Evolutionary conservation across 2,329 filamentous ascomycete genomes (phyloP), one percentile per base, ranked within the genome.

Genomic region (Aschersonia sp.): DNA sequence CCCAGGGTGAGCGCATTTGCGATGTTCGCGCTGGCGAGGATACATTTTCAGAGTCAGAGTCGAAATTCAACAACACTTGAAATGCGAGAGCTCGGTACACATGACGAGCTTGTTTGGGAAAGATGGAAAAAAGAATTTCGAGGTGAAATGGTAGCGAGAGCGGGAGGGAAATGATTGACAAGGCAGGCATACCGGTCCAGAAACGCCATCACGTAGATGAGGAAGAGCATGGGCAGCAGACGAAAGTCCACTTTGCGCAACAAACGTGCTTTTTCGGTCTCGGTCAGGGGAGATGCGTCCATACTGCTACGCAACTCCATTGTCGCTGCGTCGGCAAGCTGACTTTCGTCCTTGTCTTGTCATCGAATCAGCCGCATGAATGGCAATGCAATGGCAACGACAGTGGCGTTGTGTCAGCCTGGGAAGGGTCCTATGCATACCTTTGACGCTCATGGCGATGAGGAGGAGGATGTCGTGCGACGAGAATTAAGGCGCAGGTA

Each of bases 201-300:
- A 30, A 49, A 49, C 5, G 47, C 47, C 30, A 49, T 43, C n/a
- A 49, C 39, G 47, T 49, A 49, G n/a, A 49, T 49, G 33, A 49
- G 14, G 37, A 49, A 49, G 11, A 49, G 47, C 47, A 43, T 43
- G 5, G 47, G 47, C 8, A 49, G 44, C 31, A 49, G 30, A 12
- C 44, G 47, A 41, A 31, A 43, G 44, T 49, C 47, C 9, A 46
- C 45, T 22, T 45, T 42, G 10, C 47, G 44, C n/a, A 49, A 22
- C 40, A 49, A 39, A 22, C 35, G 32, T 11, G 47, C 47, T 14
- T 39, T 37, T 42, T 49, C 47, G 40, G 30, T 31, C 9, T 29
- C 10, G 22, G 47, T 42, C 11, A 49, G 33, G 35, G n/a, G 11
- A 37, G 8, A 8, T 12, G 33, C 33, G 33, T 37, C 33, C 8